phyloP scores from a whole-genome alignment of 2,329 filamentous ascomycete species.

The Periglandula ipomoeae region DNA sequence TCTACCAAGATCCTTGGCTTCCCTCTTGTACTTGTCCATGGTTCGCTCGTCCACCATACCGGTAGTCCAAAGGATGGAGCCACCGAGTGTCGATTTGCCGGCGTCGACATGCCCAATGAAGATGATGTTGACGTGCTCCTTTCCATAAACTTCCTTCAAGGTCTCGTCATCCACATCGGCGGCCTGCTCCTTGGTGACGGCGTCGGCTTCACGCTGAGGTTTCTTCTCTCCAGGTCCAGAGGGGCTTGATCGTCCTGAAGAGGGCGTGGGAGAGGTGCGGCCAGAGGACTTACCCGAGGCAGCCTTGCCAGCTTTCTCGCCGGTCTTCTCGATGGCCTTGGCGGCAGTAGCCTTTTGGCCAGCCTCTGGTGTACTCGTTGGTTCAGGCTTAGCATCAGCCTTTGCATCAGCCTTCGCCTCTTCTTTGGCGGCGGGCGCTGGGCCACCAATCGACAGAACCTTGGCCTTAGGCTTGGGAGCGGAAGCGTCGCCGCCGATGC shows the following conservation, averaged over 20 bases:
- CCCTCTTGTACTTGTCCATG: conserved; percentile 94
- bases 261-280: conserved; percentile 70
- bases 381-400: conserved; percentile 41
- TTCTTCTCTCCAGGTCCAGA: conserved; percentile 45
- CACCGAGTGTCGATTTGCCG: conserved; percentile 92
- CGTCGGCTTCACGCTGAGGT: conserved; percentile 60
- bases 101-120: conserved; percentile 98
- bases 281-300: conserved; percentile 44
- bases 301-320: conserved; percentile 45
- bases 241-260: conserved; percentile 78
- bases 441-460: conserved; percentile 33
- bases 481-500: conserved; percentile 53
- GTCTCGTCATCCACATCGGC: conserved; percentile 64
- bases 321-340: conserved; percentile 89
- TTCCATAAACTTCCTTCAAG: conserved; percentile 91
- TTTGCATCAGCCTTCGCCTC: conserved; percentile 40
- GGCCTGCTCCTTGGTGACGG: conserved; percentile 73
- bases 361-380: conserved; percentile 48
- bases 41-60: conserved; percentile 99
- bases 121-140: conserved; percentile 88
- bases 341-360: conserved; percentile 76
- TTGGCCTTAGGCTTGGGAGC: conserved; percentile 45
- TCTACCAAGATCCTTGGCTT: conserved; percentile 90
- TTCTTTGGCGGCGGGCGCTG: conserved; percentile 25
- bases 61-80: conserved; percentile 83